A percentile compares a stretch with the other conserved stretches of the same genome.
These are phyloP conservation scores for Calonectria hongkongensis DNA, from an alignment of 2,329 filamentous ascomycete species.

Conservation along the genomic window DNA sequence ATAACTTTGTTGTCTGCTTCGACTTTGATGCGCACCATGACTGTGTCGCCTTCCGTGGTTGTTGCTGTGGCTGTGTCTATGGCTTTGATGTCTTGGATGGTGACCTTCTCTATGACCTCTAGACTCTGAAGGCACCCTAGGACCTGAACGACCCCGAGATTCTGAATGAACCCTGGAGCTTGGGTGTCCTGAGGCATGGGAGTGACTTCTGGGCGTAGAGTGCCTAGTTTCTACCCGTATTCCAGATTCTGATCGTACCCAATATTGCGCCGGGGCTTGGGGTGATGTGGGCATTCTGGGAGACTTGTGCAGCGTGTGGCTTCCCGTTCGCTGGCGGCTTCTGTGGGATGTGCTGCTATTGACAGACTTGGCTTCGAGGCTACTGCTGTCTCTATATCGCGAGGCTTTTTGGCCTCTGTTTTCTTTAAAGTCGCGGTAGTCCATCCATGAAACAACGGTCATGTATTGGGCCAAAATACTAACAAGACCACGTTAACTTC, in stretches of 20 bases:
- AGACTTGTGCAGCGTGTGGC: not conserved
- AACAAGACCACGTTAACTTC: not conserved
- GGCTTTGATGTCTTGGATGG: not conserved
- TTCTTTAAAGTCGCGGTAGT: conserved; percentile 22
- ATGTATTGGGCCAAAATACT: conserved; percentile 26
- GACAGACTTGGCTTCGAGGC: conserved; percentile 1
- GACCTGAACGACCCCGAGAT: not conserved
- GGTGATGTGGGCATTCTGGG: not conserved
- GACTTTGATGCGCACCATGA: not conserved
- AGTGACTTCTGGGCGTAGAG: not conserved
- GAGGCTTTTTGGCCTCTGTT: not conserved
- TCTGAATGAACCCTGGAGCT: not conserved
- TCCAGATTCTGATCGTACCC: not conserved
- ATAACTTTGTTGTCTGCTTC: not conserved
- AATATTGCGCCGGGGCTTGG: not conserved
- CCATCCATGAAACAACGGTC: conserved; percentile 18
- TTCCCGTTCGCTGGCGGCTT: not conserved
- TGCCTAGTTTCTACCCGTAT: not conserved
- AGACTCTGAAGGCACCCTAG: not conserved
- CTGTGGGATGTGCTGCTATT: not conserved
- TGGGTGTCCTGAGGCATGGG: not conserved
- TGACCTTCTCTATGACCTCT: not conserved
- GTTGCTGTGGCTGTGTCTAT: not conserved
- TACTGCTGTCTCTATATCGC: not conserved
- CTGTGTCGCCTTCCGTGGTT: conserved; percentile 12